These are phyloP conservation scores for Gossypium turneri DNA, from an alignment of 345 rosid genomes.

Conservation along the genomic window DNA sequence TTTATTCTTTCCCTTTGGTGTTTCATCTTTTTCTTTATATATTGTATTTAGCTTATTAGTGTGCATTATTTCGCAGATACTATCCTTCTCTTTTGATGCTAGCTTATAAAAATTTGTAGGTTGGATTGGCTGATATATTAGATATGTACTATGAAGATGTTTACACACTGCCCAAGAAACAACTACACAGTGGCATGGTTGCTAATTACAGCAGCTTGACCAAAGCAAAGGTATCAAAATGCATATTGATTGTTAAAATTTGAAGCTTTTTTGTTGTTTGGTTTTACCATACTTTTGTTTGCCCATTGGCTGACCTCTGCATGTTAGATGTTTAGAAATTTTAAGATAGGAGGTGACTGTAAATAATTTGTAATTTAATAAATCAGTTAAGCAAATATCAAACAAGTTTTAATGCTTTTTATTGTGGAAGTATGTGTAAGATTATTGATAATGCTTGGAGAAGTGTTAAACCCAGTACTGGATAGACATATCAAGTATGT, in stretches of 20 bases:
- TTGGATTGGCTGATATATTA: slow-evolving; percentile 68
- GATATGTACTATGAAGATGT: slow-evolving; percentile 82
- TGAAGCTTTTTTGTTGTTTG: slow-evolving; percentile 8
- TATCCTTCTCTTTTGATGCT: slow-evolving; percentile 23
- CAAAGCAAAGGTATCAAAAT: slow-evolving; percentile 50
- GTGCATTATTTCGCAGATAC: background rate
- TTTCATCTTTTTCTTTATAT: background rate
- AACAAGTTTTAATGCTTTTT: background rate
- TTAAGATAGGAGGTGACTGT: background rate
- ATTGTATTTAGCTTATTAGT: slow-evolving; percentile 5
- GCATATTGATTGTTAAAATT: background rate
- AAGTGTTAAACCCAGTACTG: background rate
- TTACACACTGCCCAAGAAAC: slow-evolving; percentile 69
- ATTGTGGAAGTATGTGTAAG: background rate
- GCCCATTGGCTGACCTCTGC: background rate
- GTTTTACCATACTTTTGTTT: background rate
- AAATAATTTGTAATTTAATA: background rate
- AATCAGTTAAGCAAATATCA: background rate
- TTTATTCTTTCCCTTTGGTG: slow-evolving; percentile 19
- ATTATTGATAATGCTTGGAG: background rate
- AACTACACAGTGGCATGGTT: slow-evolving; percentile 42
- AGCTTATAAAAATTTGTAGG: slow-evolving; percentile 41
- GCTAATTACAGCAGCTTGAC: slow-evolving; percentile 45
- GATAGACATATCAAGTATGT: background rate
- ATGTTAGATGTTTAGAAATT: background rate